These are phyloP conservation scores for Beta lomatogona DNA, from an alignment of 179 eudicot species.

Conservation along the genomic window DNA sequence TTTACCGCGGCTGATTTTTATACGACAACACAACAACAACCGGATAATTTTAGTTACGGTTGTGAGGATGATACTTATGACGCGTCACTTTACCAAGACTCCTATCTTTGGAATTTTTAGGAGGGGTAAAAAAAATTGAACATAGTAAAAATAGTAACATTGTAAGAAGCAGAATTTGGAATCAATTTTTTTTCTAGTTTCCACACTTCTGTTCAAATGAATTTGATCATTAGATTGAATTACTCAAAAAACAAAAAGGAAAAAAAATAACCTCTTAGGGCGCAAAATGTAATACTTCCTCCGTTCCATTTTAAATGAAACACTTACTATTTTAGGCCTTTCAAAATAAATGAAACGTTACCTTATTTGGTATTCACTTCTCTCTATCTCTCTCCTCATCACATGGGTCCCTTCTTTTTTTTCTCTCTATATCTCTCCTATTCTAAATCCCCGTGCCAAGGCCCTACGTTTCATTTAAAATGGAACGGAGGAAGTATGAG, in stretches of 20 bases:
- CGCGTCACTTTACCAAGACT: constrained; percentile 30
- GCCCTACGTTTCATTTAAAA: no score
- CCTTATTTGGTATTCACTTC: no score
- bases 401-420: no score
- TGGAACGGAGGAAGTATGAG: no score
- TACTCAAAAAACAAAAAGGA: neutral
- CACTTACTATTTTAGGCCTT: no score
- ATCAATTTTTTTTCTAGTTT: constrained; percentile 6
- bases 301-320: no score
- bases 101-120: constrained; percentile 65
- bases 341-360: no score
- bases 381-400: no score
- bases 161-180: constrained; percentile 4
- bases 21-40: constrained; percentile 20
- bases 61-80: constrained; percentile 35
- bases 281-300: constrained; percentile 17
- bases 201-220: constrained; percentile 3
- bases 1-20: constrained; percentile 9
- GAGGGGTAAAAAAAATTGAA: neutral
- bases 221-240: neutral
- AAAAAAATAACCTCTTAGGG: neutral
- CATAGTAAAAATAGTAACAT: neutral
- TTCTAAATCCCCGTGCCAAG: no score
- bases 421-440: no score
- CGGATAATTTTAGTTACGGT: constrained; percentile 14